A percentile compares a stretch with the other conserved stretches of the same genome.
Conservation (phyloP, 257 asterid genomes). For the Lycium ferocissimum region DNA sequence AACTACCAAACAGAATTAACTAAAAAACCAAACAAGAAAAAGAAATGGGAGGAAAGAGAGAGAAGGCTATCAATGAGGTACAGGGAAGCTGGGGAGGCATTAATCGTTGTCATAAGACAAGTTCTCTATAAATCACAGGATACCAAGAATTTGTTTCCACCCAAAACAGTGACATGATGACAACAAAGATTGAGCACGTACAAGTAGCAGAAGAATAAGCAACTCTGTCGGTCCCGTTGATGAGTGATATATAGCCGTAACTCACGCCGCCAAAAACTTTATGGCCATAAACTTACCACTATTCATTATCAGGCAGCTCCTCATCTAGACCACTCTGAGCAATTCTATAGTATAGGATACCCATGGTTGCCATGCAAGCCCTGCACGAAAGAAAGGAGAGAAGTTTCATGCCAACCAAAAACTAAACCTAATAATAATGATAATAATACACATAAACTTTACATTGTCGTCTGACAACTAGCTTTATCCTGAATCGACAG, state of each 20-base stretch:
- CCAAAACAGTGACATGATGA: conserved; percentile 23
- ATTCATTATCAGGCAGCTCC: conserved; percentile 57
- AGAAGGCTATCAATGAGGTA: conserved; percentile 23
- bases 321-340: conserved; percentile 73
- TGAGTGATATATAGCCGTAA: conserved; percentile 4
- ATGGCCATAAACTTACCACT: conserved; percentile 41
- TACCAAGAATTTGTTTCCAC: conserved; percentile 26
- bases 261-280: conserved; percentile 13
- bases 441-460: background rate
- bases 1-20: conserved; percentile 20
- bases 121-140: conserved; percentile 30
- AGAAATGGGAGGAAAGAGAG: conserved; percentile 10
- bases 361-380: conserved; percentile 99
- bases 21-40: background rate
- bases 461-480: conserved; percentile 1
- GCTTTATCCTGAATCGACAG: background rate
- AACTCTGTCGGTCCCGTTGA: conserved; percentile 23
- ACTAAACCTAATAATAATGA: conserved; percentile 11
- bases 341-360: conserved; percentile 83
- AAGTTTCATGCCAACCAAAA: conserved; percentile 28
- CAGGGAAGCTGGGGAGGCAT: conserved; percentile 2
- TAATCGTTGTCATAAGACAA: background rate
- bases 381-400: conserved; percentile 46
- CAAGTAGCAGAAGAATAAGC: conserved; percentile 17
- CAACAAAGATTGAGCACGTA: conserved; percentile 12